Conservation (phyloP, 345 rosid species). For the Physaria fendleri region DNA sequence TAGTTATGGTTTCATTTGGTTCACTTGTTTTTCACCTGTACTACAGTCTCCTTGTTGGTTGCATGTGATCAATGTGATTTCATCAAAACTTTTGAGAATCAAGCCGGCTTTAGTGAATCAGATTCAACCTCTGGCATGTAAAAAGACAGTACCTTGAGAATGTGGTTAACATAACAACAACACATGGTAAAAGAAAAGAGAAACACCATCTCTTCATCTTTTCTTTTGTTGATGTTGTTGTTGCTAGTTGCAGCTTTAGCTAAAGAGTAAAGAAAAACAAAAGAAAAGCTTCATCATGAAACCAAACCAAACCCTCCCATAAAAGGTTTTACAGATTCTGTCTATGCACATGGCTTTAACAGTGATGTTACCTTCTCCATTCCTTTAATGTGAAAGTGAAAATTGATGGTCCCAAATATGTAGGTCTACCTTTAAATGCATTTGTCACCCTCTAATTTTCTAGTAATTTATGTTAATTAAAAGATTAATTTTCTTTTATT, state of each 20-base stretch:
- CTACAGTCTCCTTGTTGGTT: conserved; percentile 15
- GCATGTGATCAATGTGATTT: not conserved
- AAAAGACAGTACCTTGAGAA: conserved; percentile 20
- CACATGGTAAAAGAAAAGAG: conserved; percentile 14
- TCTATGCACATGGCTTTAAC: conserved; percentile 18
- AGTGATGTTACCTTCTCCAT: conserved; percentile 2
- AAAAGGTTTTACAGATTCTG: conserved; percentile 17
- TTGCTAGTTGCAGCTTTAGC: conserved; percentile 31
- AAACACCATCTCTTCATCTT: conserved; percentile 9
- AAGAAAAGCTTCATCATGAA: conserved; percentile 6
- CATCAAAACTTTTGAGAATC: conserved; percentile 2
- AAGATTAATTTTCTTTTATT: not conserved
- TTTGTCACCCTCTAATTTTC: conserved; percentile 5
- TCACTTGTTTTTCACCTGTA: conserved; percentile 17
- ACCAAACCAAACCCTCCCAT: conserved; percentile 5
- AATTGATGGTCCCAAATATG: conserved; percentile 22
- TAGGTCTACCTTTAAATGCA: conserved; percentile 20
- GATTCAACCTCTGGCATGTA: conserved; percentile 16
- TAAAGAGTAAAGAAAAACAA: conserved; percentile 28
- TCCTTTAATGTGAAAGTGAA: conserved; percentile 22
- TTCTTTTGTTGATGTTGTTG: not conserved
- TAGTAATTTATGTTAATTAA: not conserved
- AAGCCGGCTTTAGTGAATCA: conserved; percentile 21
- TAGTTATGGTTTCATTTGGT: not conserved
- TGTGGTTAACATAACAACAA: too few species aligned